These are phyloP conservation scores for Coemansia biformis DNA, from an alignment of 192 early-diverging fungal genomes.

Conservation along the genomic window DNA sequence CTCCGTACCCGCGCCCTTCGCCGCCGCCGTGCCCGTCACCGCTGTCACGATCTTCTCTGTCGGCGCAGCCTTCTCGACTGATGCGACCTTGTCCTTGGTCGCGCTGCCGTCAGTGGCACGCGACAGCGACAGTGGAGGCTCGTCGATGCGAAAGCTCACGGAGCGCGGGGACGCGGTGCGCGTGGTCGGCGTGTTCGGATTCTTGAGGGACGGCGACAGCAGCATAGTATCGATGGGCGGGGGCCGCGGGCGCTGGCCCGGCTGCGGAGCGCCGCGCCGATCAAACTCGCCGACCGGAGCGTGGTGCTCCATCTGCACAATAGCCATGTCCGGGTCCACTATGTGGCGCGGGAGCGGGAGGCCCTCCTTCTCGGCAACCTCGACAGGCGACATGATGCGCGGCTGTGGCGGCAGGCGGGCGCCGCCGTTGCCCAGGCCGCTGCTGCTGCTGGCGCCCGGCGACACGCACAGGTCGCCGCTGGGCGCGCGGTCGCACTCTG, in stretches of 20 bases:
- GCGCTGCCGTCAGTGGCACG: conserved; percentile 3
- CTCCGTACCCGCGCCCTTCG: too few species aligned
- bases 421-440: conserved; percentile 3
- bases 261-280: conserved; percentile 2
- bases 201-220: conserved; percentile 39
- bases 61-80: too few species aligned
- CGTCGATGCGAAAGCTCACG: conserved; percentile 45
- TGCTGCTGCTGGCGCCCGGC: not conserved
- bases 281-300: not conserved
- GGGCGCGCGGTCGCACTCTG: conserved; percentile 28
- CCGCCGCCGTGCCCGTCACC: too few species aligned
- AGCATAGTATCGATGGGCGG: conserved; percentile 17
- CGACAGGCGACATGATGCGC: conserved; percentile 49
- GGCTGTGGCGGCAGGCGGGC: conserved; percentile 3
- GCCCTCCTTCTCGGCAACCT: conserved; percentile 44
- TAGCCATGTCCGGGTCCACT: conserved; percentile 30
- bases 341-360: conserved; percentile 38
- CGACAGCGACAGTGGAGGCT: conserved; percentile 7
- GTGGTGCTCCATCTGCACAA: not conserved
- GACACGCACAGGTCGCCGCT: conserved; percentile 11
- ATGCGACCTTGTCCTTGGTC: not conserved
- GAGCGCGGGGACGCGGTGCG: conserved; percentile 37
- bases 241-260: not conserved
- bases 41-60: too few species aligned
- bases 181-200: conserved; percentile 18